Evolutionary conservation across 257 asterid genomes (phyloP).

Genomic region (Petunia axillaris): DNA sequence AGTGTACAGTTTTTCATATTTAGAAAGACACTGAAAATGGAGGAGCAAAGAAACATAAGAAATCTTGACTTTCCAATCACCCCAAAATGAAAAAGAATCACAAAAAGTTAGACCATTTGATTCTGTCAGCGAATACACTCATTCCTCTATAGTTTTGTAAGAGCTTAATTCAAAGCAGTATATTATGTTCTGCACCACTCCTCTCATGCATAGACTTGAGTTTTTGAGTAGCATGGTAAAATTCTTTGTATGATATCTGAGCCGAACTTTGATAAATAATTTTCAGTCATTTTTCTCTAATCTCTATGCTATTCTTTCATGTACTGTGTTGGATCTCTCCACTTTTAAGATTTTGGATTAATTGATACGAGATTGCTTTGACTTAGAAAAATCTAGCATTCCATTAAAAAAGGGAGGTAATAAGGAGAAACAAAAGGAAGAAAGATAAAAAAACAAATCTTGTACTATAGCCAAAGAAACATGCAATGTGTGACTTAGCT

Average conservation of each 20-base stretch:
- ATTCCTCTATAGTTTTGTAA: not conserved
- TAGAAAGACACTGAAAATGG: not conserved
- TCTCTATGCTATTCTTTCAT: not conserved
- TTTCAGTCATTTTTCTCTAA: too few relatives aligned
- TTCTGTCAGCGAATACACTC: not conserved
- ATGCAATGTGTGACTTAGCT: not conserved
- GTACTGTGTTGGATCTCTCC: not conserved
- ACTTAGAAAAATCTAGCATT: not conserved
- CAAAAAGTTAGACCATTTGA: too few relatives aligned
- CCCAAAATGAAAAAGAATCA: not conserved
- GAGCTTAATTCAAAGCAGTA: not conserved
- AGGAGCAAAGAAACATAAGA: not conserved
- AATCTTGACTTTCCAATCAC: not conserved
- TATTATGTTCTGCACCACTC: not conserved
- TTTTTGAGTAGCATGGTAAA: not conserved
- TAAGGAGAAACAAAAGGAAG: not conserved
- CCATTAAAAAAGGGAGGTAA: not conserved
- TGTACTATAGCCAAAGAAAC: not conserved
- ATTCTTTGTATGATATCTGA: not conserved
- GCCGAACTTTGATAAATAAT: not conserved
- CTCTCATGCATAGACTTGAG: not conserved
- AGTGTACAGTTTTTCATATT: not conserved
- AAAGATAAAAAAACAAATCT: not conserved
- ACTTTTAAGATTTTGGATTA: not conserved
- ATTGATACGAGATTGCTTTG: not conserved